phyloP scores from a whole-genome alignment of 208 protist species.

The Herpetomonas tarakana region DNA sequence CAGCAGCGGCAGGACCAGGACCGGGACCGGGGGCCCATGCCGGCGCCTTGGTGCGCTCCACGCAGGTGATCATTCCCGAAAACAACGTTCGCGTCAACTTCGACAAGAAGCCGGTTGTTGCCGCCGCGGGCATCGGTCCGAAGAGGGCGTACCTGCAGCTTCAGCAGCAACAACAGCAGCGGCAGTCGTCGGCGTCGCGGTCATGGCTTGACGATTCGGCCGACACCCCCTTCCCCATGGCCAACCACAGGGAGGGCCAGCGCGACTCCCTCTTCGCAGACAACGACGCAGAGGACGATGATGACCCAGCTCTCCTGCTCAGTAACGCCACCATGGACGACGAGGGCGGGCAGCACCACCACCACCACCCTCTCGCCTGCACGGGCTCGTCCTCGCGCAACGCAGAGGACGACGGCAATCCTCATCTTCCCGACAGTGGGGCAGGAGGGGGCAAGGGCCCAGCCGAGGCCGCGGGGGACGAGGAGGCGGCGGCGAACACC shows the following conservation, averaged over 20 bases:
- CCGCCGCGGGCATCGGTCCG: background rate
- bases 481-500: conserved; percentile 8
- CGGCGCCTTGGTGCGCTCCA: conserved; percentile 12
- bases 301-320: background rate
- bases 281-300: background rate
- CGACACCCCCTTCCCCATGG: too few species aligned
- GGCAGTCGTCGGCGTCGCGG: too few species aligned
- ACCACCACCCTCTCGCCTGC: too few species aligned
- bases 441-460: background rate
- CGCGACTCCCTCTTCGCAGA: background rate
- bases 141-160: background rate
- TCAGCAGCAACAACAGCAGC: too few species aligned
- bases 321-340: background rate
- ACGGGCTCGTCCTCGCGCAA: background rate
- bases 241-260: background rate
- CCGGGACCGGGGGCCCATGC: too few species aligned
- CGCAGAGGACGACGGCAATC: background rate
- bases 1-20: conserved; percentile 2
- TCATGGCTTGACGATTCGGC: too few species aligned
- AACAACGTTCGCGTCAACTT: conserved; percentile 37
- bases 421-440: conserved; percentile 1
- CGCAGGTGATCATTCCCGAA: conserved; percentile 27
- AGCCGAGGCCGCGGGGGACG: background rate
- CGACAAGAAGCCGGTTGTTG: background rate
- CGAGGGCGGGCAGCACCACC: too few species aligned